Base-by-base conservation (phyloP, 257 asterid species). In the Phtheirospermum japonicum region DNA sequence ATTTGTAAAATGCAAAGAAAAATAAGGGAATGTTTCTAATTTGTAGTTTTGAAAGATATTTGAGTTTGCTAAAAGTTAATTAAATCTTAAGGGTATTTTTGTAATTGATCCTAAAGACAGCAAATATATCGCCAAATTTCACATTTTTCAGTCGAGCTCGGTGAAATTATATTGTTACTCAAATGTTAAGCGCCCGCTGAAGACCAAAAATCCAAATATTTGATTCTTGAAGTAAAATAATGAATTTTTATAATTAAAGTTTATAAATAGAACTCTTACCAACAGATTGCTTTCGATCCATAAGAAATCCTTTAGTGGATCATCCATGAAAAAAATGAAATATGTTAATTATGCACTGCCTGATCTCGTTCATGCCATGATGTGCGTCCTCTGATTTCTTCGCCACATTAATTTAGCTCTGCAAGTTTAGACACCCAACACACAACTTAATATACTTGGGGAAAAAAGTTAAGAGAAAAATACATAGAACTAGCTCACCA, bases 261-360 rank as follows among this genome's bases (percentile, higher is more conserved):
- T 40, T 10, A 40, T 40, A 40, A 40, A 9, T 40, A 4, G 17
- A 40, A 40, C 48, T 40, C 48, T 40, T 40, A 40, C 48, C 48
- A 40, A 0, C 48, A 40, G 48, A 18, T 42, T 71, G 84, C 65
- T 76, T 79, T 76, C 86, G 77, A 70, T 93, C 94, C 20, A 82
- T n/a, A 69, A 89, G 89, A 71, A 89, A 74, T 67, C 82, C 81
- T 71, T 77, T 82, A 53, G 88, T 73, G 70, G 89, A 48, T 68
- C 93, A 86, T 37, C 91, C 88, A 59, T 78, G 83, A 39, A 96
- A 89, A 70, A 89, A 85, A 67, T 87, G 86, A 73, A 93, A 82
- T 50, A 89, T 83, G 76, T 74, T 87, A 69, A 93, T 87, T 53
- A 93, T 77, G 69, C 97, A 85, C 73, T 5, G 86, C 77, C 32